A percentile compares a stretch with the other conserved stretches of the same genome.
Evolutionary conservation across 129 eudicot genomes (phyloP).

Genomic region (Artemisia tridentata): DNA sequence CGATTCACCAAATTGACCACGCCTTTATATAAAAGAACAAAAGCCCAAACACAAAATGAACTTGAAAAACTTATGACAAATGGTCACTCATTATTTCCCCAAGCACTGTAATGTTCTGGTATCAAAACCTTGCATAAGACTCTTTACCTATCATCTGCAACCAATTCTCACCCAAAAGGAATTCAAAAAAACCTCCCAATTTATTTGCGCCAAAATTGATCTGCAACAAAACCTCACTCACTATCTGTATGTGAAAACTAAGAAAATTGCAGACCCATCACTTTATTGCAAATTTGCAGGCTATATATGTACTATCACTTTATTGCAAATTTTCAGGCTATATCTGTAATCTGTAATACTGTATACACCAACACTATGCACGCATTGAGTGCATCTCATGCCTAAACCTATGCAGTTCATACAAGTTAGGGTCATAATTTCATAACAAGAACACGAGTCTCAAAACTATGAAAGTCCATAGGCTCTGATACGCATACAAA

Average conservation of each 20-base stretch:
- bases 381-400: no score
- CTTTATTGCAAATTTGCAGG: not conserved
- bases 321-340: no score
- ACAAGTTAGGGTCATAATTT: no score
- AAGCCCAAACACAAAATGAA: not conserved
- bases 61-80: not conserved
- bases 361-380: no score
- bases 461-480: no score
- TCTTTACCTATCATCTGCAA: not conserved
- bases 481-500: no score
- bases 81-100: no score
- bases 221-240: not conserved
- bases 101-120: not conserved
- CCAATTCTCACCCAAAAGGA: not conserved
- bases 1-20: no score
- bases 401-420: no score
- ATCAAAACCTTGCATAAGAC: not conserved
- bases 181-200: not conserved
- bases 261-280: not conserved
- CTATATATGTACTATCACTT: not conserved
- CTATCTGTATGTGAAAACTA: not conserved
- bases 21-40: no score
- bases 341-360: not conserved
- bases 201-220: not conserved
- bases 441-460: no score